phyloP scores from a whole-genome alignment of 208 protist species.

The Leptomonas pyrrhocoris region DNA sequence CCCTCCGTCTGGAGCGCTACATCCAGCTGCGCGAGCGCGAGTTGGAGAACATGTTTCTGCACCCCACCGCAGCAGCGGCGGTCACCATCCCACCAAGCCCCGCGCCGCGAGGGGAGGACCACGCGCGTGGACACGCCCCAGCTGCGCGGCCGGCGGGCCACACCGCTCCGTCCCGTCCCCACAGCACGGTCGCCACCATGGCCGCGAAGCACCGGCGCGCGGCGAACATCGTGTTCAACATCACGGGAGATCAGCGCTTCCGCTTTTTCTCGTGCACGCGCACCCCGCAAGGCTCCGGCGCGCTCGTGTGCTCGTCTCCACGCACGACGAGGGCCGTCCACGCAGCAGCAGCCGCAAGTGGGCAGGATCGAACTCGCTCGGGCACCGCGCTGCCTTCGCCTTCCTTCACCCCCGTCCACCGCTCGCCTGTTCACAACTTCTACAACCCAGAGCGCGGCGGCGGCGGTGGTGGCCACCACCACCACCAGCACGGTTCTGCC shows the following conservation, averaged over 20 bases:
- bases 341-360: neutral
- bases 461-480: neutral
- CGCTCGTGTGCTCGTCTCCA: neutral
- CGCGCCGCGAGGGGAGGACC: neutral
- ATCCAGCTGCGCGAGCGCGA: constrained; percentile 56
- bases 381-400: neutral
- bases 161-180: neutral
- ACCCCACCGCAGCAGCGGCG: constrained; percentile 9
- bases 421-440: constrained; percentile 10
- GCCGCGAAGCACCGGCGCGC: constrained; percentile 40
- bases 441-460: constrained; percentile 10
- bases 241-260: constrained; percentile 77
- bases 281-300: constrained; percentile 19
- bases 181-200: constrained; percentile 23
- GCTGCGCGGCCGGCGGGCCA: neutral
- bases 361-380: neutral
- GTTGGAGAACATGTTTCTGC: constrained; percentile 41
- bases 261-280: constrained; percentile 42
- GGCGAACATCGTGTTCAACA: constrained; percentile 78
- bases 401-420: neutral
- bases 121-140: neutral
- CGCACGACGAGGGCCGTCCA: neutral
- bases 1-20: constrained; percentile 62
- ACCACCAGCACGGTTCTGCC: neutral
- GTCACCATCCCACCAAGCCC: neutral